Evolutionary conservation across 139 green algal genomes (phyloP).

Genomic region (Chlamydomonas urium): DNA sequence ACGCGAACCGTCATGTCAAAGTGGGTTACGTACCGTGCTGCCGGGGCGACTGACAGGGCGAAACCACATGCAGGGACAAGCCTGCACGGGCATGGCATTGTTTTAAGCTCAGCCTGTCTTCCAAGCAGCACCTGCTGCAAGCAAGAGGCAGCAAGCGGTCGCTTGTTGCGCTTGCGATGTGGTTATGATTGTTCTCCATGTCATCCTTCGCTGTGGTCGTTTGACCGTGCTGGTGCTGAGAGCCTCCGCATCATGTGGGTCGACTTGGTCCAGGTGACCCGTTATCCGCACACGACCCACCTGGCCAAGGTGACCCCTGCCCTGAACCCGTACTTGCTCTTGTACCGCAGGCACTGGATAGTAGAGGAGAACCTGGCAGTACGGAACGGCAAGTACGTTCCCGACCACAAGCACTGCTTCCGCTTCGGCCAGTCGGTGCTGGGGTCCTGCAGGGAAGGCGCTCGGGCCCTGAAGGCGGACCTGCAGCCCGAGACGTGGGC

Average conservation of each 20-base stretch:
- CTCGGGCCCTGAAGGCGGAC: constrained; percentile 3
- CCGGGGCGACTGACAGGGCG: not conserved
- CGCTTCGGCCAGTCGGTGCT: not conserved
- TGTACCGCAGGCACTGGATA: constrained; percentile 26
- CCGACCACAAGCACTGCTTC: constrained; percentile 33
- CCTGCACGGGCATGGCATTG: not conserved
- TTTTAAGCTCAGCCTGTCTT: not conserved
- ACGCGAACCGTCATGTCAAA: constrained; percentile 14
- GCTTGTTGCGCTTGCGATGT: not conserved
- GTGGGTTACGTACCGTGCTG: constrained; percentile 11
- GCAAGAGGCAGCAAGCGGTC: too few species aligned
- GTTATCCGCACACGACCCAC: not conserved
- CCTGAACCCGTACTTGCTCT: not conserved
- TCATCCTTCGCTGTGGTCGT: too few species aligned
- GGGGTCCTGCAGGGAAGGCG: not conserved
- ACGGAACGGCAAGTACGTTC: constrained; percentile 25
- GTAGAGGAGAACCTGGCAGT: constrained; percentile 20
- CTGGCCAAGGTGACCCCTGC: not conserved
- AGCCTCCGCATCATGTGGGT: not conserved
- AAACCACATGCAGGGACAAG: not conserved
- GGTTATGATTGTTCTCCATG: not conserved
- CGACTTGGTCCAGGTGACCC: not conserved
- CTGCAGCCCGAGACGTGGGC: constrained; percentile 5
- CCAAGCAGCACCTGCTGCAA: not conserved
- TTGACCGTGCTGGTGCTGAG: not conserved